Base-by-base conservation (phyloP, 371 early-diverging fungal genomes). In the Mucor sp. region DNA sequence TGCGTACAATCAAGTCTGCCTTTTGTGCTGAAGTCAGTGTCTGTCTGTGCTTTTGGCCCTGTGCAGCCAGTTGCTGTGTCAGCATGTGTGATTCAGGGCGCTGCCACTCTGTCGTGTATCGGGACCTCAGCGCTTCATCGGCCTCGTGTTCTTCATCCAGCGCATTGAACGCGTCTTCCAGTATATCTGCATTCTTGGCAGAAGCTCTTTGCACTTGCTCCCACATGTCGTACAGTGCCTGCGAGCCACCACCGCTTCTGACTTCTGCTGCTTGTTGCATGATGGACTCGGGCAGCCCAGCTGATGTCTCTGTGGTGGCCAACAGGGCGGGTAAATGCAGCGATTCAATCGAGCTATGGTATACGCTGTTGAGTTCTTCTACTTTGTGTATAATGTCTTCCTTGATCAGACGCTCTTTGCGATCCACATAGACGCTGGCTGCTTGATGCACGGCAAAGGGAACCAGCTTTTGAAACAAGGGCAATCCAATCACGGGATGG, bases 401-500 rank as follows among this genome's bases (percentile, higher is more conserved):
- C 57, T 84, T 85, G n/a, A 95, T 85, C 25, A 91, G 66, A 50
- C 83, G 76, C n/a, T 95, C 94, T 66, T 91, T 93, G 41, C 92
- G 82, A 69, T 90, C 89, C 12, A 87, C 85, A 76, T 96, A 96
- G 8, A 93, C 84, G 60, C 93, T 92, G 4, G 90, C 93, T 1
- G 94, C 94, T 74, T 95, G 93, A 76, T 96, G 95, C 6, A 95
- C 91, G 5, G 91, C 92, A 79, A 93, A 92, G 4, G 97, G 97
- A 0, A 96, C 93, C 25, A 97, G 79, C 17, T 86, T 86, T 43
- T 87, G 84, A 68, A 97, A 96, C 61, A 96, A 74, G 1, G 95
- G 94, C n/a, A 89, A 73, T 6, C 93, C 93, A 27, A 93, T 77
- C 12, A 87, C 70, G 4, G 79, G 77, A 64, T 81, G 81, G 1